These are phyloP conservation scores for Lactifluus hygrophoroides DNA, from an alignment of 768 basidiomycete genomes.

Conservation along the genomic window DNA sequence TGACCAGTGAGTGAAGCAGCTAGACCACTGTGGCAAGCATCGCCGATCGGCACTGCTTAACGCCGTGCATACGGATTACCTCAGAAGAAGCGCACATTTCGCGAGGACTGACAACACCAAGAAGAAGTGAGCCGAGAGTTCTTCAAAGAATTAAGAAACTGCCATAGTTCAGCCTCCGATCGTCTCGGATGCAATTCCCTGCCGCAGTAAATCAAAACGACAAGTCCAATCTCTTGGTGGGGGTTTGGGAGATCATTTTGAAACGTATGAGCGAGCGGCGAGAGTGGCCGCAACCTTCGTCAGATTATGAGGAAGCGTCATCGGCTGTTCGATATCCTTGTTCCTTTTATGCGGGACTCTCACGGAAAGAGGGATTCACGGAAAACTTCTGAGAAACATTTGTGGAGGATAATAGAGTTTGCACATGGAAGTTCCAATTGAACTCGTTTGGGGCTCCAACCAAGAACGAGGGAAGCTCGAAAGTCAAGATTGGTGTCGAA, in stretches of 20 bases:
- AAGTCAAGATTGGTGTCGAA: not conserved
- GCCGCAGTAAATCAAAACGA: not conserved
- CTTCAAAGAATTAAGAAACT: not conserved
- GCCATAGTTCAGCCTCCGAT: not conserved
- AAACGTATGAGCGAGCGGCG: not conserved
- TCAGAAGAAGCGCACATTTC: not conserved
- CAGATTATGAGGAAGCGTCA: not conserved
- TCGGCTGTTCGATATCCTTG: not conserved
- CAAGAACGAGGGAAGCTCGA: conserved; percentile 3
- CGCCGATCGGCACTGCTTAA: conserved; percentile 1
- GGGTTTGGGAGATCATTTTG: not conserved
- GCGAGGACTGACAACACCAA: not conserved
- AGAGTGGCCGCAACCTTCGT: not conserved
- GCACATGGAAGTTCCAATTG: not conserved
- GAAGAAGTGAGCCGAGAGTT: not conserved
- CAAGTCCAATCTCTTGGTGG: not conserved
- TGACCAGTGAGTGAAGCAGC: not conserved
- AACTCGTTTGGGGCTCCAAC: not conserved
- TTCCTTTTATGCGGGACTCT: not conserved
- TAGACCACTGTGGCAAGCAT: not conserved
- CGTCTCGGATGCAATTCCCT: not conserved
- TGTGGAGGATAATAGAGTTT: not conserved
- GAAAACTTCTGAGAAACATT: not conserved
- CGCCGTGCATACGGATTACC: not conserved
- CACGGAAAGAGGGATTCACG: not conserved